Conservation (phyloP, 108 stramenopile species). For the Cyclostephanos tholiformis region DNA sequence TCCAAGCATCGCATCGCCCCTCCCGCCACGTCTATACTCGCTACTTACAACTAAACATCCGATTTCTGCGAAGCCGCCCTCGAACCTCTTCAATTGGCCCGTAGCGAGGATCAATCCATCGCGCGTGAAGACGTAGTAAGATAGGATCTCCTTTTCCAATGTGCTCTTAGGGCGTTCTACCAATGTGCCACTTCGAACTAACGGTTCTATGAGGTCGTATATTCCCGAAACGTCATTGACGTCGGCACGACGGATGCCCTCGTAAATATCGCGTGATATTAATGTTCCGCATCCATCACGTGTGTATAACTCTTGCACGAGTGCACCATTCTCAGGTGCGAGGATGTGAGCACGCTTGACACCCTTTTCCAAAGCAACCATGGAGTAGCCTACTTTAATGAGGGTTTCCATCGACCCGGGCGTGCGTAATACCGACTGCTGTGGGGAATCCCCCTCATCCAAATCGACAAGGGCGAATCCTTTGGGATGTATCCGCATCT, state of each 20-base stretch:
- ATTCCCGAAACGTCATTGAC: constrained; percentile 87
- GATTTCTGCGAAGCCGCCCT: constrained; percentile 89
- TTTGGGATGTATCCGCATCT: constrained; percentile 64
- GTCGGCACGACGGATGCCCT: constrained; percentile 89
- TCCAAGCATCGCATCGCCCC: constrained; percentile 95
- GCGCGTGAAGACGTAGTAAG: constrained; percentile 91
- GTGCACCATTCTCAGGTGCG: constrained; percentile 75
- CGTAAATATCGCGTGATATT: constrained; percentile 93
- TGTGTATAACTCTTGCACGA: constrained; percentile 95
- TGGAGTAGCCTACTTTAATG: constrained; percentile 78
- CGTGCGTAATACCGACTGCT: constrained; percentile 36
- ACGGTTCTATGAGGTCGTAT: constrained; percentile 83
- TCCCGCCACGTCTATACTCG: constrained; percentile 83
- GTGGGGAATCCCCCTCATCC: constrained; percentile 33
- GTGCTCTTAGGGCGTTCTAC: constrained; percentile 76
- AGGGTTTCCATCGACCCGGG: constrained; percentile 58
- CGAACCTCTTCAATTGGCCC: constrained; percentile 84
- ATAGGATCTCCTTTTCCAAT: constrained; percentile 80
- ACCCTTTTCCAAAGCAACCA: constrained; percentile 81
- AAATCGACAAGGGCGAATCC: constrained; percentile 59
- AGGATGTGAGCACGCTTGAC: constrained; percentile 91
- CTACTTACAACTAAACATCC: constrained; percentile 91
- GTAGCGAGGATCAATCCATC: constrained; percentile 88
- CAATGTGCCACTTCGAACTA: constrained; percentile 84
- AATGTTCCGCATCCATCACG: constrained; percentile 93